phyloP scores from a whole-genome alignment of 2,329 filamentous ascomycete genomes.

The Fusarium sambucinum region DNA sequence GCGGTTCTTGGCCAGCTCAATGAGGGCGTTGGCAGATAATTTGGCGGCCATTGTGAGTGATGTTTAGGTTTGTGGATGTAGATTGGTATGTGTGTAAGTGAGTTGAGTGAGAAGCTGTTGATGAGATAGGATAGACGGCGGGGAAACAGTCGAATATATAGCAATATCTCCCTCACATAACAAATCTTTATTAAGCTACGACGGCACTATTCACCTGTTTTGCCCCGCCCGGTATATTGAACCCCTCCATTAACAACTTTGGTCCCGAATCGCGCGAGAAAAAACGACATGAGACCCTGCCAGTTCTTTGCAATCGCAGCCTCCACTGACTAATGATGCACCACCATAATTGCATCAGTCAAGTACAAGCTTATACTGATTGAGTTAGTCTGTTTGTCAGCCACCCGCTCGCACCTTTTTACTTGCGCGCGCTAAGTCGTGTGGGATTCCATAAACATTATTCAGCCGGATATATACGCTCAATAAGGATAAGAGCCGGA shows the following conservation, averaged over 20 bases:
- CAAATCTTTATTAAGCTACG: background rate
- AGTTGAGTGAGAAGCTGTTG: conserved; percentile 26
- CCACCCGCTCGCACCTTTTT: background rate
- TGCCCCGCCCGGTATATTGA: conserved; percentile 29
- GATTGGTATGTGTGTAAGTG: conserved; percentile 2
- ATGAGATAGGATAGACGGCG: background rate
- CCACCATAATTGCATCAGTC: conserved; percentile 20
- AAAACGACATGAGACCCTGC: conserved; percentile 16
- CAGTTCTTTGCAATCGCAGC: conserved; percentile 23
- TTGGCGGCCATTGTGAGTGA: conserved; percentile 59
- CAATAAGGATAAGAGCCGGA: background rate
- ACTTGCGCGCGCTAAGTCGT: conserved; percentile 13
- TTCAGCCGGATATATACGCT: conserved; percentile 12
- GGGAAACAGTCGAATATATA: conserved; percentile 30
- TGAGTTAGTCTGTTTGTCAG: conserved; percentile 8
- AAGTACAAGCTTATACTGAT: background rate
- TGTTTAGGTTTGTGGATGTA: conserved; percentile 17
- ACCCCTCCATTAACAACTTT: conserved; percentile 7
- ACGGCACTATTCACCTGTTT: background rate
- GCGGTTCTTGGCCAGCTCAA: conserved; percentile 75
- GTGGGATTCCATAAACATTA: background rate
- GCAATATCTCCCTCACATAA: conserved; percentile 10
- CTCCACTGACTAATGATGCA: conserved; percentile 32
- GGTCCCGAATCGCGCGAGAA: conserved; percentile 1
- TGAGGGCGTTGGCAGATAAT: conserved; percentile 63